A percentile compares a stretch with the other conserved stretches of the same genome.
Conservation (phyloP, 805 yeast species). For the Yarrowia deformans region DNA sequence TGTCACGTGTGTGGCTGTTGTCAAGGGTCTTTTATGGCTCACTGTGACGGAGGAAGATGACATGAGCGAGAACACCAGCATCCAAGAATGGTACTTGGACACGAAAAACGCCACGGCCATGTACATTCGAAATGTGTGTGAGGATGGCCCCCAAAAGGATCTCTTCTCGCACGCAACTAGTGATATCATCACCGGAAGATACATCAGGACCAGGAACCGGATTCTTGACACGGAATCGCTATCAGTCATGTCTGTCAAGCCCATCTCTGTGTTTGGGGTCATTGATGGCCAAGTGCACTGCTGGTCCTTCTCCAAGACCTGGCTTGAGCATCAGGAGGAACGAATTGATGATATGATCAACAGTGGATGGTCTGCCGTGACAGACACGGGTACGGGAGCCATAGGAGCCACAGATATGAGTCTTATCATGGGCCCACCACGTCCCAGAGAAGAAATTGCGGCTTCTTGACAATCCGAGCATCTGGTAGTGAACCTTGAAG, state of each 20-base stretch:
- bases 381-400: not conserved
- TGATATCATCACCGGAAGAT: slow-evolving; percentile 24
- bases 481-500: slow-evolving; percentile 7
- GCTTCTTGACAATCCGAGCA: slow-evolving; percentile 23
- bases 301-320: slow-evolving; percentile 3
- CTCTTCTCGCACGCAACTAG: slow-evolving; percentile 11
- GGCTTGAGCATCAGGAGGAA: slow-evolving; percentile 9
- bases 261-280: slow-evolving; percentile 8
- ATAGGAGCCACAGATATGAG: slow-evolving; percentile 4
- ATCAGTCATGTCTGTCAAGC: not conserved
- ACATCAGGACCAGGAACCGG: slow-evolving; percentile 2
- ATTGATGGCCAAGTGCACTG: slow-evolving; percentile 8
- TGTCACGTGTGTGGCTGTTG: slow-evolving; percentile 22
- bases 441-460: slow-evolving; percentile 9
- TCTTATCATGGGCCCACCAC: not conserved
- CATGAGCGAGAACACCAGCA: not conserved
- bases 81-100: slow-evolving; percentile 30
- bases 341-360: slow-evolving; percentile 3
- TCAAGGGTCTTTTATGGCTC: slow-evolving; percentile 27
- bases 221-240: slow-evolving; percentile 15
- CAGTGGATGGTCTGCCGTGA: not conserved
- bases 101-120: slow-evolving; percentile 10
- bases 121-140: slow-evolving; percentile 17
- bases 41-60: slow-evolving; percentile 11
- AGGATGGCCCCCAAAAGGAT: slow-evolving; percentile 5